phyloP scores from a whole-genome alignment of 2,329 filamentous ascomycete species.

The Lachnellula subtilissima region DNA sequence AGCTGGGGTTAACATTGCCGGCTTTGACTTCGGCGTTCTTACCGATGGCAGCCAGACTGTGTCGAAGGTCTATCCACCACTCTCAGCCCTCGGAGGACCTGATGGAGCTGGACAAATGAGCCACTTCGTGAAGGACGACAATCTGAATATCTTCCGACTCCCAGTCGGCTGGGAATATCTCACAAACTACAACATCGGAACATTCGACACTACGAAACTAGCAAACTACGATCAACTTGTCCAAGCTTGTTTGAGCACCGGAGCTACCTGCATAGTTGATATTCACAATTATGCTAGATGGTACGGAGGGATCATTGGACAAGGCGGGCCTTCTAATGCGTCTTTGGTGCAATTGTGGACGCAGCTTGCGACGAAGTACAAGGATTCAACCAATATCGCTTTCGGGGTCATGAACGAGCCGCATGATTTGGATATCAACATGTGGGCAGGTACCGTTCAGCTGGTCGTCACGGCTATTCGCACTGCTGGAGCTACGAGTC shows the following conservation, averaged over 20 bases:
- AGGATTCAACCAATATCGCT: conserved; percentile 46
- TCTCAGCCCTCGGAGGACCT: conserved; percentile 27
- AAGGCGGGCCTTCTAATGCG: conserved; percentile 58
- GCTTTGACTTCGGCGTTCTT: conserved; percentile 44
- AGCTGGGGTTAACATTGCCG: conserved; percentile 30
- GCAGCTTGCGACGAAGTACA: conserved; percentile 55
- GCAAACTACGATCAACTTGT: conserved; percentile 51
- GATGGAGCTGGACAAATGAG: conserved; percentile 30
- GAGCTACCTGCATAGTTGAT: conserved; percentile 56
- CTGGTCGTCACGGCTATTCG: conserved; percentile 61
- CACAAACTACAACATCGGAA: conserved; percentile 46
- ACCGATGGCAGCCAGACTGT: conserved; percentile 37
- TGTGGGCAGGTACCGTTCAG: conserved; percentile 59
- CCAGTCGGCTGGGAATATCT: conserved; percentile 58
- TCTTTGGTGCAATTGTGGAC: conserved; percentile 54
- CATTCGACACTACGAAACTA: conserved; percentile 44
- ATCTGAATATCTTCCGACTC: conserved; percentile 53
- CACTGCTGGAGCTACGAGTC: conserved; percentile 53
- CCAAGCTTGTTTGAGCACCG: conserved; percentile 51
- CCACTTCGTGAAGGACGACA: conserved; percentile 40
- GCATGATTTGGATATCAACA: conserved; percentile 39
- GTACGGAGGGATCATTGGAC: conserved; percentile 58
- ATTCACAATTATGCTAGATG: conserved; percentile 56
- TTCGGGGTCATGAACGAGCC: conserved; percentile 70
- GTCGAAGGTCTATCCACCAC: conserved; percentile 30